Evolutionary conservation across 2,329 filamentous ascomycete genomes (phyloP).

Genomic region (Fusarium concolor): DNA sequence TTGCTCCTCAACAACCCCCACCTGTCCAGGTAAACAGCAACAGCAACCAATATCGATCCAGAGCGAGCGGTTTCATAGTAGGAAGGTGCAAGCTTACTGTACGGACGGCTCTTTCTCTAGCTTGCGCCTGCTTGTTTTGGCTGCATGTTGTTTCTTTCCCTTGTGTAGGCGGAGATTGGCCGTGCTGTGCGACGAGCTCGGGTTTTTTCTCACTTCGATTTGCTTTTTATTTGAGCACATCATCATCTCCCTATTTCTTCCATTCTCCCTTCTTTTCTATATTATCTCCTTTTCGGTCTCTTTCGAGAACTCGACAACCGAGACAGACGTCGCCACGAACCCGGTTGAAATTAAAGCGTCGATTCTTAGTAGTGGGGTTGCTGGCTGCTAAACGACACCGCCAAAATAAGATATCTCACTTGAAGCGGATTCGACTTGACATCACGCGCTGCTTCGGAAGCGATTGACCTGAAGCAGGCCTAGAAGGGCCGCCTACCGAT

Average conservation of each 20-base stretch:
- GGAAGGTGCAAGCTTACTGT: conserved; percentile 10
- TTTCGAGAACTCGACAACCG: neutral
- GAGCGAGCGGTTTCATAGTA: conserved; percentile 25
- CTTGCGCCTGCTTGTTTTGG: conserved; percentile 35
- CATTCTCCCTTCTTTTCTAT: neutral
- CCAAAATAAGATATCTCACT: conserved; percentile 31
- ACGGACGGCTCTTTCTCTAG: conserved; percentile 14
- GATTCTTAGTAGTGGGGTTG: conserved; percentile 42
- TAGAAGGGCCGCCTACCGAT: neutral
- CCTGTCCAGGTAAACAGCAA: conserved; percentile 40
- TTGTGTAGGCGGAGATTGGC: conserved; percentile 33
- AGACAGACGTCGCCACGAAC: conserved; percentile 15
- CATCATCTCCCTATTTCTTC: conserved; percentile 13
- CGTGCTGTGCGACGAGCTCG: conserved; percentile 28
- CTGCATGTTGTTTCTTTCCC: conserved; percentile 34
- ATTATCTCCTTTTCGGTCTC: conserved; percentile 7
- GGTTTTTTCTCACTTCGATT: conserved; percentile 28
- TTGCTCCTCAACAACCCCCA: conserved; percentile 46
- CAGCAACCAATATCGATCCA: conserved; percentile 1
- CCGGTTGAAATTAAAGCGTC: conserved; percentile 29
- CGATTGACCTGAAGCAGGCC: neutral
- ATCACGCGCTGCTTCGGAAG: conserved; percentile 4
- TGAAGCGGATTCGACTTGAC: conserved; percentile 12
- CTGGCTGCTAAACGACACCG: conserved; percentile 38
- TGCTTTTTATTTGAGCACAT: conserved; percentile 15